Evolutionary conservation across 176 grass and related monocot species (phyloP), one percentile per base, ranked within the genome.

Genomic region (Puccinellia tenuiflora): DNA sequence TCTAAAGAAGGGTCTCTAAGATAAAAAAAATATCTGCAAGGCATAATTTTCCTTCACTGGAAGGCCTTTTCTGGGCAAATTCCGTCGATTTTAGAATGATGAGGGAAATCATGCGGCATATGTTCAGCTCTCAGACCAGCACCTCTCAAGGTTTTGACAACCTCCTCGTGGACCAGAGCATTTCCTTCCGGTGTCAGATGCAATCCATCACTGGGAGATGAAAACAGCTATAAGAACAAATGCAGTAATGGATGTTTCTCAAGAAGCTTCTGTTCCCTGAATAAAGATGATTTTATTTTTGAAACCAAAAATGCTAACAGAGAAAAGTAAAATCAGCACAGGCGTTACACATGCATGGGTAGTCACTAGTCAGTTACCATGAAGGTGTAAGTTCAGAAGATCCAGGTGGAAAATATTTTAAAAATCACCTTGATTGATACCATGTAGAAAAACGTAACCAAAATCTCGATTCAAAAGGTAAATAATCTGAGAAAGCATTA

Each of bases 181-280:
- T 97, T 94, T 75, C 95, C 92, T 89, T 92, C 88, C 48, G 62
- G 73, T 60, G 92, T 97, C 61, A 97, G 83, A 61, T 97, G 90
- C 45, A 94, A 80, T 22, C 92, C 95, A n/a, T 97, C 95, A 46
- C 95, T 97, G 79, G 0, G 62, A 92, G 54, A 84, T 30, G 24
- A 22, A 74, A 79, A 83, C 11, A 61, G 5, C 26, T 75, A 21
- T 62, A 33, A 59, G 7, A 33, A 79, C 13, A 61, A 85, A 75
- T 2, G 1, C 31, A 81, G 14, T 39, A 65, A 40, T 13, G 5
- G 16, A 26, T 80, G 61, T 25, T 73, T 39, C 26, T 68, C 1
- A 11, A 77, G 16, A 39, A 54, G 16, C 38, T 21, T 70, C 0
- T 79, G 21, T 31, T 30, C 61, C 17, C 12, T n/a, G 15, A 76